These are phyloP conservation scores for Eucalyptus sideroxylon DNA, from an alignment of 345 rosid genomes.

Conservation along the genomic window DNA sequence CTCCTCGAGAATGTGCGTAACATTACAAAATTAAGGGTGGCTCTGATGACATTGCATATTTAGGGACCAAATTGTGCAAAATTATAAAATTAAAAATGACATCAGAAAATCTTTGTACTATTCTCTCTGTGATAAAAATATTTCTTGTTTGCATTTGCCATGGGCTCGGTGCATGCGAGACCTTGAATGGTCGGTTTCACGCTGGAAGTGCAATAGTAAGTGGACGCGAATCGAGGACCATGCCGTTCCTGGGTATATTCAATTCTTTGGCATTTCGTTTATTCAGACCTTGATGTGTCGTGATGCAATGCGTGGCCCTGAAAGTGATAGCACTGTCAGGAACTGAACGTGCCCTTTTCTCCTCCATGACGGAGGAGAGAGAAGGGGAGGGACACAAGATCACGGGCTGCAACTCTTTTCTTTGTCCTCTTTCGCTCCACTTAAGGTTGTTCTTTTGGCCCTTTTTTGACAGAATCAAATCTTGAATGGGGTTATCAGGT, in stretches of 20 bases:
- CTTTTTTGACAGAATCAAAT: background rate
- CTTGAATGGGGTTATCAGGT: background rate
- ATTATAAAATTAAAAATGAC: fast-evolving
- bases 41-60: fast-evolving
- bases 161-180: background rate
- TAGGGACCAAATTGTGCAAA: fast-evolving
- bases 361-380: background rate
- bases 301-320: background rate
- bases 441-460: background rate
- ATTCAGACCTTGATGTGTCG: background rate
- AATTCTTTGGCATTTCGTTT: background rate
- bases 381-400: background rate
- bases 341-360: background rate
- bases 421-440: slow-evolving; percentile 19
- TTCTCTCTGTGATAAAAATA: background rate
- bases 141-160: background rate
- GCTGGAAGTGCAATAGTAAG: background rate
- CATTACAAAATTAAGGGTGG: too few relatives aligned
- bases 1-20: too few relatives aligned
- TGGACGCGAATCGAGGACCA: background rate
- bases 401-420: slow-evolving; percentile 29
- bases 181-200: background rate
- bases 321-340: background rate
- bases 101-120: background rate
- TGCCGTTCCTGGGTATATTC: background rate